Evolutionary conservation across 1,139 yeast genomes (phyloP), one percentile per base, ranked within the genome.

Genomic region (Diutina sp.): DNA sequence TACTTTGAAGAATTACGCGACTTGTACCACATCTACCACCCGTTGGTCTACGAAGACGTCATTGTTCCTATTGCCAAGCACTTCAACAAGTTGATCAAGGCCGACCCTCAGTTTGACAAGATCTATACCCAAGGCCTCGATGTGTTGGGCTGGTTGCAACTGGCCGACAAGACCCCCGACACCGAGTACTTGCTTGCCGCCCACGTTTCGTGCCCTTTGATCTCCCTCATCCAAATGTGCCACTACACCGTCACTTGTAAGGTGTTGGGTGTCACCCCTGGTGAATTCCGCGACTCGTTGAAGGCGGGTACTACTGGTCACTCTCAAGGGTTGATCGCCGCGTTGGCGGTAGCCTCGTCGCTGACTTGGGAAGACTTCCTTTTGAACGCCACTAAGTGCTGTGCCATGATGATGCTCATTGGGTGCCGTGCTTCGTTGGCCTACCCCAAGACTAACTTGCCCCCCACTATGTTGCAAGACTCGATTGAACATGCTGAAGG

Each of bases 1-100:
- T 93, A 90, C 77, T 93, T 93, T 67, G 97, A 91, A 68, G 99
- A 95, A 76, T 83, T 93, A 68, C 84, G 96, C 70, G 96, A 90
- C 63, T 72, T 90, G 60, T 85, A 87, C 76, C 76, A 81, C 61
- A 78, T 84, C 60, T 93, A 95, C 76, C 79, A 84, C 63, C 89
- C 88, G 38, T 78, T 93, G 61, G 76, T 90, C 59, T 50, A 32
- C 28, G 73, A 80, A 53, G 95, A 87, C 64, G 83, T 91, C 64
- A 78, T 93, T 64, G 74, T 76, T 60, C 78, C 83, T 62, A 81
- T 90, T 60, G 90, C 95, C 62, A 74, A 78, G 45, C 83, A 83
- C 63, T 80, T 93, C 66, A 81, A 82, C 64, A 70, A 78, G 51
- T 81, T 93, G 66, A 85, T 90, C 60, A 80, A 84, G 65, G 77